These are phyloP conservation scores for Physcomitrium patens DNA, from an alignment of 225 moss, liverwort and hornwort species.

Conservation along the genomic window DNA sequence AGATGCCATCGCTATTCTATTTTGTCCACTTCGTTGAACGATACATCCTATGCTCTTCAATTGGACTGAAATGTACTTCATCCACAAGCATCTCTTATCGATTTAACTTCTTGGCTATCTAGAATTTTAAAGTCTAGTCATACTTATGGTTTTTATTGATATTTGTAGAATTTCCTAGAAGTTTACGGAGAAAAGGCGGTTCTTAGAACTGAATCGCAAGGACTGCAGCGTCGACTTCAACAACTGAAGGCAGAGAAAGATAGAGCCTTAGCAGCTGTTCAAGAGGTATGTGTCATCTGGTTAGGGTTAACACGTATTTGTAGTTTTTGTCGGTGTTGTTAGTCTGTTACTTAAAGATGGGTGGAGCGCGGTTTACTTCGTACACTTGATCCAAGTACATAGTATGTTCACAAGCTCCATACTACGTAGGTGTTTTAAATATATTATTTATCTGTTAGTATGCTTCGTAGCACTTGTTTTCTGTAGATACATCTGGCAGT, in stretches of 20 bases:
- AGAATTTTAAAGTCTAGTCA: neutral
- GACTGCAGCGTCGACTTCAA: slow-evolving; percentile 70
- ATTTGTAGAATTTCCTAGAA: slow-evolving; percentile 78
- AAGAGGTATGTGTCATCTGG: slow-evolving; percentile 54
- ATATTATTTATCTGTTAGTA: too few species aligned
- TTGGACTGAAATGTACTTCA: neutral
- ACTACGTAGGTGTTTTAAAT: too few species aligned
- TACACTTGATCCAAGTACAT: neutral
- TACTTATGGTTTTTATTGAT: slow-evolving; percentile 18
- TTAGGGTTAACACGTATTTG: neutral
- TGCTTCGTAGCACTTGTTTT: neutral
- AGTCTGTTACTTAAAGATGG: neutral
- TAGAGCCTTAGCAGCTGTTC: slow-evolving; percentile 66
- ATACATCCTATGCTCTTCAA: neutral
- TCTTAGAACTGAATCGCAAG: slow-evolving; percentile 87
- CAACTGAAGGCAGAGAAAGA: slow-evolving; percentile 77
- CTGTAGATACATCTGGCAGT: neutral
- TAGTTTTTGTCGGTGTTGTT: neutral
- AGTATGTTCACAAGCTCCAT: neutral
- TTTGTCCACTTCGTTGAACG: neutral
- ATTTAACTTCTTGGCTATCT: neutral
- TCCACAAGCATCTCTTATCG: slow-evolving; percentile 9
- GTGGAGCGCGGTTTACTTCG: neutral
- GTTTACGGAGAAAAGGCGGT: slow-evolving; percentile 93
- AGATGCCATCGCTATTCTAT: neutral